Percentiles rank a stretch among this genome's conserved stretches.
Evolutionary conservation across 352 stramenopile species (phyloP).

Genomic region (Globisporangium solare): DNA sequence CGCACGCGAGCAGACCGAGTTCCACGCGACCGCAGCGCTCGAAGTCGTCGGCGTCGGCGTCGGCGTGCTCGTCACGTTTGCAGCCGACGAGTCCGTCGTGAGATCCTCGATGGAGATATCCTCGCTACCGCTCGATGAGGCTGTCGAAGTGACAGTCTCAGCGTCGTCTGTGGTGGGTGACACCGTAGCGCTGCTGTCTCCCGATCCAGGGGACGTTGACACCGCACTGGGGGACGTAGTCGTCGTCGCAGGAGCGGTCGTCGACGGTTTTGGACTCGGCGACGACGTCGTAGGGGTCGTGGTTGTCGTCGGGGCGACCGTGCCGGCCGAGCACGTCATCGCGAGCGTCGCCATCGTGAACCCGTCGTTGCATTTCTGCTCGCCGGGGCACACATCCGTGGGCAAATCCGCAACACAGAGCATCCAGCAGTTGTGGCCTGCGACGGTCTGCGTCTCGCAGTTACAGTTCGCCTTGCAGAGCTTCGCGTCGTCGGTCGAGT

Average conservation of each 20-base stretch:
- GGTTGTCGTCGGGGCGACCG: conserved; percentile 14
- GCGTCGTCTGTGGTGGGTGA: neutral
- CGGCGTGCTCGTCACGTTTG: no score
- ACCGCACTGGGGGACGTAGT: neutral
- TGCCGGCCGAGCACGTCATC: conserved; percentile 38
- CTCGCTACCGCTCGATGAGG: neutral
- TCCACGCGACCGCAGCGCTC: no score
- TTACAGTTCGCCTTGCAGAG: conserved; percentile 41
- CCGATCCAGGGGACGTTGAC: neutral
- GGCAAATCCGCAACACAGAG: conserved; percentile 48
- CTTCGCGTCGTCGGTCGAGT: conserved; percentile 22
- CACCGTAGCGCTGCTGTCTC: conserved; percentile 3
- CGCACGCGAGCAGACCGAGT: no score
- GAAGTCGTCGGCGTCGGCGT: no score
- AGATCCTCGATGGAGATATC: conserved; percentile 5
- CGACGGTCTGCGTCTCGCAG: conserved; percentile 24
- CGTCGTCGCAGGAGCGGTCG: neutral
- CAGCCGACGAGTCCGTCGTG: neutral
- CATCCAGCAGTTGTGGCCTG: conserved; percentile 49
- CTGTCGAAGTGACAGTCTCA: neutral
- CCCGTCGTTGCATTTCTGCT: conserved; percentile 43
- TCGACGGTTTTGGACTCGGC: neutral
- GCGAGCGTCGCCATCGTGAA: conserved; percentile 27
- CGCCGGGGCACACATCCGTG: conserved; percentile 33
- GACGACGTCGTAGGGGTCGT: neutral